These are phyloP conservation scores for Rhodotorula sp. DNA, from an alignment of 1,284 basidiomycete genomes.

Conservation along the genomic window DNA sequence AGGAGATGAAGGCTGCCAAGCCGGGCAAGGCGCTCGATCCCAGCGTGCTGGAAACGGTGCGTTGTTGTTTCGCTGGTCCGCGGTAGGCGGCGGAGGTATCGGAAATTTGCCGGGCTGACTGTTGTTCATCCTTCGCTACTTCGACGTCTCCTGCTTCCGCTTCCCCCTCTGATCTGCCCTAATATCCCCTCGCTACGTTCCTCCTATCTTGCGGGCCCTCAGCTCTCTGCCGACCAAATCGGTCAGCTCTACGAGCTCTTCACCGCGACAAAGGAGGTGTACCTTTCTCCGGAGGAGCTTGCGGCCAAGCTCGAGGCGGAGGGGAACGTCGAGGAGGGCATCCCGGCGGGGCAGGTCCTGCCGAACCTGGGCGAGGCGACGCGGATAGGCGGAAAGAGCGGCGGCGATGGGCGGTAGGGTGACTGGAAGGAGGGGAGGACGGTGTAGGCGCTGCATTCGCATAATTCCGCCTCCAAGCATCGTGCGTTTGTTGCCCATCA, in stretches of 20 bases:
- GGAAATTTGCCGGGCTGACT: not conserved
- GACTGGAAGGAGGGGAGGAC: not conserved
- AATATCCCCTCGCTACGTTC: too few species aligned
- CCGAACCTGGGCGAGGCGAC: slow-evolving; percentile 22
- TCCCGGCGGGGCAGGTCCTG: slow-evolving; percentile 26
- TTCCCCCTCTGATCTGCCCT: not conserved
- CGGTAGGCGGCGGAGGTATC: too few species aligned
- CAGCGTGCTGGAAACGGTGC: slow-evolving; percentile 75
- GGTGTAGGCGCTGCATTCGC: not conserved
- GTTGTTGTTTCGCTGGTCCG: slow-evolving; percentile 24
- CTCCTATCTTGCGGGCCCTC: not conserved
- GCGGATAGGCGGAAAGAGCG: slow-evolving; percentile 10
- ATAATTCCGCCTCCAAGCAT: not conserved
- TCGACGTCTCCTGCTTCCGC: not conserved
- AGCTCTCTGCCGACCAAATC: slow-evolving; percentile 90
- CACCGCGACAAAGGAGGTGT: slow-evolving; percentile 73
- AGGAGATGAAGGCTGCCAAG: not conserved
- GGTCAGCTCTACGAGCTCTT: slow-evolving; percentile 89
- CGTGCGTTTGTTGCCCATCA: too few species aligned
- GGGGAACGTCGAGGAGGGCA: slow-evolving; percentile 13
- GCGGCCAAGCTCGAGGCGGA: slow-evolving; percentile 5
- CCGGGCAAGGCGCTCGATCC: slow-evolving; percentile 43
- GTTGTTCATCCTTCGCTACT: too few species aligned
- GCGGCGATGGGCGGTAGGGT: not conserved
- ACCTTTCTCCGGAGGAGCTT: slow-evolving; percentile 20